These are phyloP conservation scores for Aspergillus sp. DNA, from an alignment of 2,329 filamentous ascomycete genomes.

Conservation along the genomic window DNA sequence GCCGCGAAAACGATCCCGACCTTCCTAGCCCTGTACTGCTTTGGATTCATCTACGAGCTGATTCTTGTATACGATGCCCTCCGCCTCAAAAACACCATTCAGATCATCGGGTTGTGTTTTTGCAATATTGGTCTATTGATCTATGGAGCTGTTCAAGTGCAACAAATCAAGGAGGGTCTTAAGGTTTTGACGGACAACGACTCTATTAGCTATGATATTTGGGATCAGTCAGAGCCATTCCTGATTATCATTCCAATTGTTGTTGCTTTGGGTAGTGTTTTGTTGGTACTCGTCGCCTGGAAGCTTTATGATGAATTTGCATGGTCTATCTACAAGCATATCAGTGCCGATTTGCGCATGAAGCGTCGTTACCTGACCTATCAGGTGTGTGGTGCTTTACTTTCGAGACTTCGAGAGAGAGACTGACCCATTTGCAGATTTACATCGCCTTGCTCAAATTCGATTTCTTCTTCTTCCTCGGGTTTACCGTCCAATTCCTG, in stretches of 20 bases:
- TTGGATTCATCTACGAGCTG: conserved; percentile 92
- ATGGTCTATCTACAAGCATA: conserved; percentile 99
- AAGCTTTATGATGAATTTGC: conserved; percentile 98
- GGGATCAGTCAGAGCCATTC: conserved; percentile 72
- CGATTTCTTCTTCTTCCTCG: conserved; percentile 99
- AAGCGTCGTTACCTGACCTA: conserved; percentile 96
- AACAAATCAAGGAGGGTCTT: conserved; percentile 82
- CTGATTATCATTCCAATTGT: conserved; percentile 85
- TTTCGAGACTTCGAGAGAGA: neutral
- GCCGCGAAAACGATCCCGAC: conserved; percentile 77
- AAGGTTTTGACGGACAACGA: conserved; percentile 51
- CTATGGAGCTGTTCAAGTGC: conserved; percentile 90
- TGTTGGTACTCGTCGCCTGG: conserved; percentile 80
- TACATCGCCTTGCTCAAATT: conserved; percentile 98
- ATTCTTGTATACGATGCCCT: conserved; percentile 91
- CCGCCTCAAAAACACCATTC: conserved; percentile 95
- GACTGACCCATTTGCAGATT: conserved; percentile 63
- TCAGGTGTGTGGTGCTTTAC: conserved; percentile 66
- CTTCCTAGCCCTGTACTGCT: conserved; percentile 94
- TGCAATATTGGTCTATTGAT: conserved; percentile 91
- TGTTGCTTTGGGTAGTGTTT: conserved; percentile 73
- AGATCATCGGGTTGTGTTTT: conserved; percentile 91
- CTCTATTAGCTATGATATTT: conserved; percentile 62
- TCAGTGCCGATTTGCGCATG: conserved; percentile 94
- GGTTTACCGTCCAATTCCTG: conserved; percentile 96